These are phyloP conservation scores for Choiromyces venosus DNA, from an alignment of 495 filamentous ascomycete species.

Conservation along the genomic window DNA sequence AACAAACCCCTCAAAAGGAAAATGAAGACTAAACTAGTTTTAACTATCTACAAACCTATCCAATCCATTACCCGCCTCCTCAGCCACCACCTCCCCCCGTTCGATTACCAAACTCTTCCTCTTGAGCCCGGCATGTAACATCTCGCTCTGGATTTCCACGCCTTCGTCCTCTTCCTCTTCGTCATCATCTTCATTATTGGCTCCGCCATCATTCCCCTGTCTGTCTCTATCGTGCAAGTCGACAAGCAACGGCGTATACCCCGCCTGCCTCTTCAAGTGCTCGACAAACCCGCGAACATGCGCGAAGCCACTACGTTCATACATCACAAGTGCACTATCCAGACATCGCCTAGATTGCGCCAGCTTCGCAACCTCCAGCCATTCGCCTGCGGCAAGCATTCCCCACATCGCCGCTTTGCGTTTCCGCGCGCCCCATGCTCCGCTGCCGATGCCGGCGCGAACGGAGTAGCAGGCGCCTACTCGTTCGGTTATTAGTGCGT, in stretches of 20 bases:
- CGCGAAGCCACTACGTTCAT: slow-evolving; percentile 49
- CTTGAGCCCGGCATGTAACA: slow-evolving; percentile 24
- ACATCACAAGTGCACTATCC: slow-evolving; percentile 63
- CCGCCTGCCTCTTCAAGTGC: slow-evolving; percentile 45
- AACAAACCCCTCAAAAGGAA: background rate
- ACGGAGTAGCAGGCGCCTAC: slow-evolving; percentile 76
- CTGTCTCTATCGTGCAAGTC: background rate
- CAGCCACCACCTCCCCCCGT: slow-evolving; percentile 14
- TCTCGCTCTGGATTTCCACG: slow-evolving; percentile 19
- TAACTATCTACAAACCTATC: slow-evolving; percentile 40
- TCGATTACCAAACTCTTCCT: slow-evolving; percentile 22
- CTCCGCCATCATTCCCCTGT: slow-evolving; percentile 1
- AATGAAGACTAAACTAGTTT: background rate
- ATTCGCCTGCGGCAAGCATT: slow-evolving; percentile 72
- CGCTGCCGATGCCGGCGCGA: slow-evolving; percentile 57
- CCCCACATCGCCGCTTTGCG: slow-evolving; percentile 90
- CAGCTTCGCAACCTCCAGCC: slow-evolving; percentile 66
- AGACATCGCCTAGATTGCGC: slow-evolving; percentile 66
- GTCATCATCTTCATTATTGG: background rate
- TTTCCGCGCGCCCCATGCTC: slow-evolving; percentile 61
- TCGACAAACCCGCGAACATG: slow-evolving; percentile 46
- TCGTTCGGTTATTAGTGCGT: slow-evolving; percentile 75
- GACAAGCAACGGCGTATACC: slow-evolving; percentile 33
- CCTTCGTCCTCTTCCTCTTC: slow-evolving; percentile 16
- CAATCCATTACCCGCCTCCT: slow-evolving; percentile 8